Conservation (phyloP, 148 eudicot genomes). For the Vaccinium myrtillus region DNA sequence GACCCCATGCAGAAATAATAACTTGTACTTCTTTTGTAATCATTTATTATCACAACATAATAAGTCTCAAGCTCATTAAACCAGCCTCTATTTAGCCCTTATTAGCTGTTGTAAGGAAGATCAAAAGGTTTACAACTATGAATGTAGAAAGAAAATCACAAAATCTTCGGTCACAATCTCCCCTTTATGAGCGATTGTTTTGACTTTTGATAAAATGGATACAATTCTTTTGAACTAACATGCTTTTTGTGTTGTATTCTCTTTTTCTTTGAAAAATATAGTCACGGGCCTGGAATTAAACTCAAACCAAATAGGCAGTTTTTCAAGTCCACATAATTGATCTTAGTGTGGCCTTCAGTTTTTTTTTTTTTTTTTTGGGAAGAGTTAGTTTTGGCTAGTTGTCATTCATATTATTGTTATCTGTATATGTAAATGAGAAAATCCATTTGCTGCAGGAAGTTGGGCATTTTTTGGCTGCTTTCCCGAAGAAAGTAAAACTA, state of each 20-base stretch:
- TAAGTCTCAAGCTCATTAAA: slow-evolving; percentile 5
- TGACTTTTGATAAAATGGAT: no score
- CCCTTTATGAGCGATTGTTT: not conserved
- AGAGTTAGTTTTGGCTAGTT: not conserved
- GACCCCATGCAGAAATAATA: not conserved
- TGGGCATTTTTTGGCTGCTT: slow-evolving; percentile 91
- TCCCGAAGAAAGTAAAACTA: slow-evolving; percentile 86
- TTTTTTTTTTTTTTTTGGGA: not conserved
- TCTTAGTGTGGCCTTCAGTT: not conserved
- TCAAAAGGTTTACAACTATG: not conserved
- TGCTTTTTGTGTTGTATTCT: not conserved
- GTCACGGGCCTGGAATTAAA: not conserved
- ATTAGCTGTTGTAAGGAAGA: not conserved
- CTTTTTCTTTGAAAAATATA: not conserved
- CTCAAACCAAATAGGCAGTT: not conserved
- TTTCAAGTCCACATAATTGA: not conserved
- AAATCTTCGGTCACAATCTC: not conserved
- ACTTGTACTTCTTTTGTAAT: not conserved
- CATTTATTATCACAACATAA: not conserved
- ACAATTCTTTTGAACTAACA: not conserved
- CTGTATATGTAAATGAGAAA: slow-evolving; percentile 33
- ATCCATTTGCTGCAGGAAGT: slow-evolving; percentile 72
- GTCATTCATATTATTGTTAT: slow-evolving; percentile 26
- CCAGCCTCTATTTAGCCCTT: not conserved
- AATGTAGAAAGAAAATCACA: not conserved